phyloP scores from a whole-genome alignment of 805 yeast species.

The Candida maesae region DNA sequence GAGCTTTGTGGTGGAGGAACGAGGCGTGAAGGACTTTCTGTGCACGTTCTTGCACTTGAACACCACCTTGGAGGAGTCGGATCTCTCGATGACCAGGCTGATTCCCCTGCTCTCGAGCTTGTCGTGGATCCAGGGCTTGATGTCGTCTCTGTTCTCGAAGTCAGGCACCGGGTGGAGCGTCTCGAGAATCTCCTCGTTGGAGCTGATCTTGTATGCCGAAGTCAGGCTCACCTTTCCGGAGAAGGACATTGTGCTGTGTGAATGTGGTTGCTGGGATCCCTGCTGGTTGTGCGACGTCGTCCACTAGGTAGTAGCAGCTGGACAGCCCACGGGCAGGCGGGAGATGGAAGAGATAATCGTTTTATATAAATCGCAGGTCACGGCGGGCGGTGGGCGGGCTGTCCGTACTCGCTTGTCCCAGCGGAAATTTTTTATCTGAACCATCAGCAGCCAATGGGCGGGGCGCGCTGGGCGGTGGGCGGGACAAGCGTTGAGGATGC shows the following conservation, averaged over 20 bases:
- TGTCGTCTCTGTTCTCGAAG: conserved; percentile 23
- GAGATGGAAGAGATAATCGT: conserved; percentile 16
- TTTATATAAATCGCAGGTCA: conserved; percentile 8
- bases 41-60: conserved; percentile 31
- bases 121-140: conserved; percentile 27
- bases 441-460: conserved; percentile 25
- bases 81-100: conserved; percentile 30
- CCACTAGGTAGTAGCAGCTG: too few species aligned
- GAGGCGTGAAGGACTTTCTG: conserved; percentile 22
- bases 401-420: conserved; percentile 1
- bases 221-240: neutral
- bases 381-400: neutral
- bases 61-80: conserved; percentile 30
- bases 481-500: conserved; percentile 7
- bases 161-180: conserved; percentile 26
- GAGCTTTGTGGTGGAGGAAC: conserved; percentile 9
- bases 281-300: too few species aligned
- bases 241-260: conserved; percentile 1
- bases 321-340: conserved; percentile 2
- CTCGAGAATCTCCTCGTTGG: conserved; percentile 24
- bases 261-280: neutral
- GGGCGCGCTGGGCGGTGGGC: neutral
- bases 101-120: conserved; percentile 22
- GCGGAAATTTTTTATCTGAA: conserved; percentile 23
- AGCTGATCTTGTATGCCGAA: conserved; percentile 16